Evolutionary conservation across 129 eudicot species (phyloP).

Genomic region (carrot (Daucus carota)): DNA sequence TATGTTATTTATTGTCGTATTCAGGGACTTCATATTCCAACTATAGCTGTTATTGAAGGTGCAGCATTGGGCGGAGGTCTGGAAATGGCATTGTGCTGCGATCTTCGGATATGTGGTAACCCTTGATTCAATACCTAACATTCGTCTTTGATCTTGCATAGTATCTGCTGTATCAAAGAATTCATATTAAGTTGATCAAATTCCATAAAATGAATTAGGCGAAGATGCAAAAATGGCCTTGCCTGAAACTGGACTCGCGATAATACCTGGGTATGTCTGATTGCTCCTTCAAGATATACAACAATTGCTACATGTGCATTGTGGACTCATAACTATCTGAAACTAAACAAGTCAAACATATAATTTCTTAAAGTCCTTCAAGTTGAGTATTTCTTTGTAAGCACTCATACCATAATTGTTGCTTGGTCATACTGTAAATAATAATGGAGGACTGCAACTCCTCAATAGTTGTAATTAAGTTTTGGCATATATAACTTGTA

Average conservation of each 20-base stretch:
- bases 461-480: background rate
- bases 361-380: background rate
- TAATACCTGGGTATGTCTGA: slow-evolving; percentile 81
- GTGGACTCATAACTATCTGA: slow-evolving; percentile 1
- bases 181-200: slow-evolving; percentile 9
- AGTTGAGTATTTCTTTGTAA: background rate
- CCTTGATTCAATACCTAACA: slow-evolving; percentile 11
- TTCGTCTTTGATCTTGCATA: background rate
- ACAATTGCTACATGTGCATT: background rate
- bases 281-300: background rate
- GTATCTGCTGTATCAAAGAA: slow-evolving; percentile 3
- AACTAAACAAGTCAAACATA: background rate
- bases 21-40: slow-evolving; percentile 79
- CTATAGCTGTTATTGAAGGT: slow-evolving; percentile 98
- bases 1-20: slow-evolving; percentile 10
- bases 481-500: background rate
- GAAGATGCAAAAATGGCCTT: slow-evolving; percentile 78
- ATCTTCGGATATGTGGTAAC: slow-evolving; percentile 95
- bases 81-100: slow-evolving; percentile 97
- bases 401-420: background rate
- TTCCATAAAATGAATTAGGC: slow-evolving; percentile 33
- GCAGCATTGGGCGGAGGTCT: slow-evolving; percentile 97
- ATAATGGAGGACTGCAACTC: background rate
- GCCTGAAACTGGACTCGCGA: slow-evolving; percentile 96
- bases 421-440: background rate